A percentile compares a stretch with the other conserved stretches of the same genome.
These are phyloP conservation scores for Colletotrichum sp. DNA, from an alignment of 2,329 filamentous ascomycete genomes.

Conservation along the genomic window DNA sequence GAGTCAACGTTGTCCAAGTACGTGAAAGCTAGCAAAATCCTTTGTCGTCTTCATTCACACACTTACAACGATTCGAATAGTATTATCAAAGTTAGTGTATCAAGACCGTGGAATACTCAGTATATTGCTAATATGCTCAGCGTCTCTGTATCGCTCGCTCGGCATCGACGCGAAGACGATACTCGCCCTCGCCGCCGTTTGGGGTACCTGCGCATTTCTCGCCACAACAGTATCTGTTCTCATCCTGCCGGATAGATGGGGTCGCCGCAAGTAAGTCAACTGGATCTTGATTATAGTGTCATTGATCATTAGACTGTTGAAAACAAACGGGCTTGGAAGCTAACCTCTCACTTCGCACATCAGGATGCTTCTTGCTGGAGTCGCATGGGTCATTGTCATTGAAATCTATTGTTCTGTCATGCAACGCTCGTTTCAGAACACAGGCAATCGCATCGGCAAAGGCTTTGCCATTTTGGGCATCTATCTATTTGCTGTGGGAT, in stretches of 20 bases:
- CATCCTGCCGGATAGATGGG: neutral
- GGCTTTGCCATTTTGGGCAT: neutral
- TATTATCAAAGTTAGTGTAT: neutral
- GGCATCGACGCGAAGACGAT: neutral
- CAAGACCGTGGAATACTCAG: neutral
- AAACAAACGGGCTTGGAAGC: neutral
- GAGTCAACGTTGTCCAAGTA: neutral
- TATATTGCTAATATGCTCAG: neutral
- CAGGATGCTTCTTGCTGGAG: neutral
- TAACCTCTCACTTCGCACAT: neutral
- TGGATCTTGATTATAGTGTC: too few relatives aligned
- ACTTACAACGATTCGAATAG: neutral
- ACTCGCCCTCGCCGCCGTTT: neutral
- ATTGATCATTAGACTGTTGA: too few relatives aligned
- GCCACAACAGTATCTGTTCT: neutral
- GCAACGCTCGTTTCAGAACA: neutral
- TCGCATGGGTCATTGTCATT: neutral
- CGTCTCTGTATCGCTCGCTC: neutral
- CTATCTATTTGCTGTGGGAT: neutral
- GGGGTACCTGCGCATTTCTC: neutral
- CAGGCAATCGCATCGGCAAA: neutral
- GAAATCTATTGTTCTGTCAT: neutral
- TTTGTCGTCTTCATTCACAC: neutral
- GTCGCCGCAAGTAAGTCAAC: neutral
- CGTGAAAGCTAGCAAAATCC: neutral